Evolutionary conservation across 306 rosid species (phyloP), one percentile per base, ranked within the genome.

Genomic region (Hippophae rhamnoides): DNA sequence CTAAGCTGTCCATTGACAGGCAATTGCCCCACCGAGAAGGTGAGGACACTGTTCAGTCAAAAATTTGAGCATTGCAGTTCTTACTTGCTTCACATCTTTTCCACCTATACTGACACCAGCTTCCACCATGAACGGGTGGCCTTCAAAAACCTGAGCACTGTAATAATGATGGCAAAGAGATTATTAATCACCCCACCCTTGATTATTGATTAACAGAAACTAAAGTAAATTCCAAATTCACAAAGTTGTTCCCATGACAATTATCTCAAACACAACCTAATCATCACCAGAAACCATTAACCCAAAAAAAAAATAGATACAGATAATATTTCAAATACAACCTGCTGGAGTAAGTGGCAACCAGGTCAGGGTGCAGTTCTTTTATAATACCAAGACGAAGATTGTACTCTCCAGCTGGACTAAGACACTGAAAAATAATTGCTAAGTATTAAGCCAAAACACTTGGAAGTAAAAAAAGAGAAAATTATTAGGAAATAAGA

Each of bases 261-360:
- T 43, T 45, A 56, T 58, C 58, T n/a, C 1, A 43, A 44, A 50
- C 7, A 45, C 18, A 9, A 14, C 44, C 43, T n/a, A 25, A 52
- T 10, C 31, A 56, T 43, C 42, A 45, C 11, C 9, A 3, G 13
- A 51, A 54, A 75, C 47, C 65, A 64, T 60, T 41, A 56, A 46
- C 23, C 23, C 23, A 53, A 59, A 60, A 41, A 63, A 60, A 63
- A 62, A 45, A 49, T 51, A 68, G 63, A 57, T 66, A 64, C 23
- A 31, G 38, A 70, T 71, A 61, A 10, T 65, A 64, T 57, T 64
- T 55, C 43, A 73, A 67, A 56, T 58, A 78, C 83, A 76, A 90
- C 98, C 98, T 87, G 82, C 96, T 96, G 47, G 98, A 87, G 78
- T 83, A 90, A 67, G 98, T 90, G n/a, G 98, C 98, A 57, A 90